These are phyloP conservation scores for Paracoccidioides lutzii DNA, from an alignment of 2,329 filamentous ascomycete genomes.

Conservation along the genomic window DNA sequence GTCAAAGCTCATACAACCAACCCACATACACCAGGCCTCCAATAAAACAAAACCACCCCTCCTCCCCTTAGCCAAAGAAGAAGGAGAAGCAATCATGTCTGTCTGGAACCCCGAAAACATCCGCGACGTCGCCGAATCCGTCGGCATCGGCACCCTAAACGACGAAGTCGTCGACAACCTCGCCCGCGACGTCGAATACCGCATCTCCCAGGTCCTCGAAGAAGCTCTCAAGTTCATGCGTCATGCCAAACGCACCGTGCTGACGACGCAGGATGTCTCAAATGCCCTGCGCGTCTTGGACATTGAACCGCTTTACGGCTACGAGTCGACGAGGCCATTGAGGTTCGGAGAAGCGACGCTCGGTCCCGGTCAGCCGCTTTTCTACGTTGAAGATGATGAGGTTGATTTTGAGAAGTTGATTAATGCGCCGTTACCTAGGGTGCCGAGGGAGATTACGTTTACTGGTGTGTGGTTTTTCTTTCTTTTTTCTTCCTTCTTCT, in stretches of 20 bases:
- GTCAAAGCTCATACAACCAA: no score
- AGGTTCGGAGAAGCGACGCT: constrained; percentile 88
- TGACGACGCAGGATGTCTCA: constrained; percentile 81
- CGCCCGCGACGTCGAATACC: constrained; percentile 89
- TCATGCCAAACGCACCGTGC: constrained; percentile 68
- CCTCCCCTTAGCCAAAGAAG: background rate
- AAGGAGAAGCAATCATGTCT: constrained; percentile 31
- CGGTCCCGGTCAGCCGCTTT: constrained; percentile 84
- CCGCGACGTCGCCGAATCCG: constrained; percentile 87
- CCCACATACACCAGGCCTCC: no score
- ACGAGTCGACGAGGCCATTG: constrained; percentile 80
- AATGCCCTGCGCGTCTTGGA: constrained; percentile 76
- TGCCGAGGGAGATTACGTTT: constrained; percentile 82
- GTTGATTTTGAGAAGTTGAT: constrained; percentile 98
- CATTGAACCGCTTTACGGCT: constrained; percentile 90
- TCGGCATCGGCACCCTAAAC: constrained; percentile 68
- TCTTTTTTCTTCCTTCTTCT: background rate
- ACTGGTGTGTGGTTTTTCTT: constrained; percentile 48
- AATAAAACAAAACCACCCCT: no score
- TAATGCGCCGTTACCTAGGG: constrained; percentile 87
- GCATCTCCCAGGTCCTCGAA: constrained; percentile 82
- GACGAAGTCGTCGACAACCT: constrained; percentile 81
- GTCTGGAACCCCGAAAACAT: constrained; percentile 97
- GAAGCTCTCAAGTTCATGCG: constrained; percentile 96
- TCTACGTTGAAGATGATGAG: constrained; percentile 97